Evolutionary conservation across 495 filamentous ascomycete species (phyloP).

Genomic region (Rostrohypoxylon terebratum): DNA sequence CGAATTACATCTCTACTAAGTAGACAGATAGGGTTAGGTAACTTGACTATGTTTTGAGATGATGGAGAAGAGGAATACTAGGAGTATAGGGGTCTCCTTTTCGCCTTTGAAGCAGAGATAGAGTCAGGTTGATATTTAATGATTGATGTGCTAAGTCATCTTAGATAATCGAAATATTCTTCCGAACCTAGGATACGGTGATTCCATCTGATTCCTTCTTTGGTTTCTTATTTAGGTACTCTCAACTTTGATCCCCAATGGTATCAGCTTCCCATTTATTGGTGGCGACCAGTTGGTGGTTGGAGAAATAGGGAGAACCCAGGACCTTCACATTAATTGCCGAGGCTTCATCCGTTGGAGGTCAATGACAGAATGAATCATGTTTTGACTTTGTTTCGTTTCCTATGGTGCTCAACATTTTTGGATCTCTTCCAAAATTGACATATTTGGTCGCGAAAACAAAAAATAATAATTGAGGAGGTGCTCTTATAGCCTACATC

Average conservation of each 20-base stretch:
- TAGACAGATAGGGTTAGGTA: too few relatives aligned
- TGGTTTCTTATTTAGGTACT: too few relatives aligned
- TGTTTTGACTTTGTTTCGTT: neutral
- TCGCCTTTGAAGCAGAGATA: too few relatives aligned
- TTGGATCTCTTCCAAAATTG: neutral
- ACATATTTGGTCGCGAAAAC: too few relatives aligned
- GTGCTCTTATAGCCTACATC: neutral
- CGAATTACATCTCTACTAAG: neutral
- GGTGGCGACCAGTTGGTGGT: neutral
- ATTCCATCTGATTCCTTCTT: too few relatives aligned
- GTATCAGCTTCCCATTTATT: neutral
- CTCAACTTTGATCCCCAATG: neutral
- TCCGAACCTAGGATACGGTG: too few relatives aligned
- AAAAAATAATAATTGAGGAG: too few relatives aligned
- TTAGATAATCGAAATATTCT: too few relatives aligned
- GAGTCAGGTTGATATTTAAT: too few relatives aligned
- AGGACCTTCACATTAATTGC: conserved; percentile 15
- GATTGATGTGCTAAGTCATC: too few relatives aligned
- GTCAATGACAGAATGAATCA: neutral
- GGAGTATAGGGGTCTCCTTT: neutral
- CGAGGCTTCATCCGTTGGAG: conserved; percentile 32
- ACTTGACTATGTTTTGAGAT: neutral
- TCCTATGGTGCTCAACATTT: neutral
- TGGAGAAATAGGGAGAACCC: neutral
- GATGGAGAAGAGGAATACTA: neutral